These are phyloP conservation scores for Fragaria iinumae DNA, from an alignment of 306 rosid species.

Conservation along the genomic window DNA sequence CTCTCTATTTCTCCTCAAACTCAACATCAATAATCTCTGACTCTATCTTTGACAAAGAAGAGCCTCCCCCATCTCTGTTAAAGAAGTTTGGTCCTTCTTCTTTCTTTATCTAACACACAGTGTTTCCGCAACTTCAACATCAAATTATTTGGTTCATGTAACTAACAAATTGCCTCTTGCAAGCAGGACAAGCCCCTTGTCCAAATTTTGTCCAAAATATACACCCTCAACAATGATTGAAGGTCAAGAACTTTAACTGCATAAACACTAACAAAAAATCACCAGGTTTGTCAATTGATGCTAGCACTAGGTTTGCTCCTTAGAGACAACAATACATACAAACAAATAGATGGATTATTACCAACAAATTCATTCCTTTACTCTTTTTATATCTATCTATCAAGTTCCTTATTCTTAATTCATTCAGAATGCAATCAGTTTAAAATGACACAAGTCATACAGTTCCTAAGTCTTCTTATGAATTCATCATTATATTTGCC, in stretches of 20 bases:
- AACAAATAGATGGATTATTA: no score
- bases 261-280: not conserved
- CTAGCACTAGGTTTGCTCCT: no score
- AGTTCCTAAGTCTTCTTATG: no score
- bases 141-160: slow-evolving; percentile 74
- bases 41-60: slow-evolving; percentile 47
- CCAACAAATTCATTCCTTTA: no score
- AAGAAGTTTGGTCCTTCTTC: slow-evolving; percentile 44
- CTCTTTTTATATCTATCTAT: no score
- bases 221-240: slow-evolving; percentile 16
- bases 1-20: slow-evolving; percentile 82
- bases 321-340: no score
- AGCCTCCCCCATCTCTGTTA: slow-evolving; percentile 43
- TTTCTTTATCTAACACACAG: slow-evolving; percentile 79
- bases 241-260: not conserved
- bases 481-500: no score
- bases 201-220: slow-evolving; percentile 19
- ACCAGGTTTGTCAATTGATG: not conserved
- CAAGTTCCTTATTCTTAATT: no score
- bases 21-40: slow-evolving; percentile 86
- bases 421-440: no score
- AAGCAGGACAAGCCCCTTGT: slow-evolving; percentile 89
- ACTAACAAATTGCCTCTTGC: slow-evolving; percentile 75
- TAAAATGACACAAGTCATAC: no score
- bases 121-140: slow-evolving; percentile 80